A percentile compares a stretch with the other conserved stretches of the same genome.
These are phyloP conservation scores for Gastrodia elata DNA, from an alignment of 106 monocot genomes.

Conservation along the genomic window DNA sequence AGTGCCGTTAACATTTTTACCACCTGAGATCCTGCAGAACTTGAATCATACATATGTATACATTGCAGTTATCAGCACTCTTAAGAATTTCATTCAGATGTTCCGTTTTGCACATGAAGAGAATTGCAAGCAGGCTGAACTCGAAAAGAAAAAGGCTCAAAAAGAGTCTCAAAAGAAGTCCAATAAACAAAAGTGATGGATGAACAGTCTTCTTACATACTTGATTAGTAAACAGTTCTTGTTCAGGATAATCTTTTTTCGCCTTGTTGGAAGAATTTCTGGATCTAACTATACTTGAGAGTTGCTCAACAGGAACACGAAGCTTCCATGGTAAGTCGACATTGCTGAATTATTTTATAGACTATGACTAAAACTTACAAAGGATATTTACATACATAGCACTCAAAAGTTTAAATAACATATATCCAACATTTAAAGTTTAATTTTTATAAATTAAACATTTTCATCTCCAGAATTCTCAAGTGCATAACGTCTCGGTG, in stretches of 20 bases:
- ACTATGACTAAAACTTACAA: not conserved
- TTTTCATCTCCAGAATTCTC: too few relatives aligned
- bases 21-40: not conserved
- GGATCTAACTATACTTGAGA: too few relatives aligned
- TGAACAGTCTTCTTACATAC: too few relatives aligned
- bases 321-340: not conserved
- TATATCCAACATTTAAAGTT: too few relatives aligned
- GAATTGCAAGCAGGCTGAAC: slow-evolving; percentile 63
- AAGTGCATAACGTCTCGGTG: too few relatives aligned
- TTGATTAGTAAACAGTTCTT: too few relatives aligned
- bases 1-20: not conserved
- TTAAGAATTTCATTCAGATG: slow-evolving; percentile 58
- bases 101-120: slow-evolving; percentile 70
- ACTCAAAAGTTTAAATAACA: too few relatives aligned
- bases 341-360: not conserved
- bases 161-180: slow-evolving; percentile 52
- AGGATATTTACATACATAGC: too few relatives aligned
- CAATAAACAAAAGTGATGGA: not conserved
- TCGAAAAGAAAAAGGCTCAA: slow-evolving; percentile 64
- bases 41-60: not conserved
- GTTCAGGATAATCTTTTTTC: not conserved
- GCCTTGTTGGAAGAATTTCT: not conserved
- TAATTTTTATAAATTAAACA: too few relatives aligned
- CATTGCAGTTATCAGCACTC: slow-evolving; percentile 55
- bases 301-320: not conserved